These are phyloP conservation scores for Plasmodium cynomolgi DNA, from an alignment of 169 alveolate species.

Conservation along the genomic window DNA sequence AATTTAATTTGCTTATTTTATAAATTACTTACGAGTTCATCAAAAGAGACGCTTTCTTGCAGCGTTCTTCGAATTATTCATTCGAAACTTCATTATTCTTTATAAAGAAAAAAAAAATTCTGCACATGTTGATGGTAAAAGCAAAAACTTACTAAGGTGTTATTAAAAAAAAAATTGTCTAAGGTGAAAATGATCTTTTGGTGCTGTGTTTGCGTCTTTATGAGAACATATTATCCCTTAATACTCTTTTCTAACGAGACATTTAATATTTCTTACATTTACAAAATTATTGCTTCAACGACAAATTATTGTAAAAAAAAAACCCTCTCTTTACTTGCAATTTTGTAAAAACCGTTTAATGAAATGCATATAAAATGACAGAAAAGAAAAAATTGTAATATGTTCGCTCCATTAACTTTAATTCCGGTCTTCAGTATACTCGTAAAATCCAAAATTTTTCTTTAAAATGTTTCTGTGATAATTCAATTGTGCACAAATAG, in stretches of 20 bases:
- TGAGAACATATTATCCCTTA: not conserved
- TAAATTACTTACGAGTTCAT: not conserved
- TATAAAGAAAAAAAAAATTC: constrained; percentile 2
- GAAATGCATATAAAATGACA: not conserved
- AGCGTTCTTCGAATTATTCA: not conserved
- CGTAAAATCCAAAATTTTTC: not conserved
- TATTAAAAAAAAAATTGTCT: not conserved
- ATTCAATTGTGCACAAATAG: not conserved
- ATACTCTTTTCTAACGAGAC: not conserved
- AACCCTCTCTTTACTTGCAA: not conserved
- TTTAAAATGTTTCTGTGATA: not conserved
- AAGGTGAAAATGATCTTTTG: not conserved
- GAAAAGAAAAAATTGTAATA: not conserved
- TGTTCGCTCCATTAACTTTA: not conserved
- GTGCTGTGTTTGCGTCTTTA: not conserved
- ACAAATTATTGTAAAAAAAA: not conserved
- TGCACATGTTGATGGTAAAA: not conserved
- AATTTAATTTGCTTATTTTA: not conserved
- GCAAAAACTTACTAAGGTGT: not conserved
- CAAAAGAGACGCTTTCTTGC: not conserved
- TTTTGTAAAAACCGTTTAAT: not conserved
- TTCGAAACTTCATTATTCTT: not conserved
- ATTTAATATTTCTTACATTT: not conserved
- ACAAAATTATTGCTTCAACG: not conserved
- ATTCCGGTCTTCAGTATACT: not conserved